phyloP scores from a whole-genome alignment of 176 grass and related monocot genomes.

The Oryza punctata region DNA sequence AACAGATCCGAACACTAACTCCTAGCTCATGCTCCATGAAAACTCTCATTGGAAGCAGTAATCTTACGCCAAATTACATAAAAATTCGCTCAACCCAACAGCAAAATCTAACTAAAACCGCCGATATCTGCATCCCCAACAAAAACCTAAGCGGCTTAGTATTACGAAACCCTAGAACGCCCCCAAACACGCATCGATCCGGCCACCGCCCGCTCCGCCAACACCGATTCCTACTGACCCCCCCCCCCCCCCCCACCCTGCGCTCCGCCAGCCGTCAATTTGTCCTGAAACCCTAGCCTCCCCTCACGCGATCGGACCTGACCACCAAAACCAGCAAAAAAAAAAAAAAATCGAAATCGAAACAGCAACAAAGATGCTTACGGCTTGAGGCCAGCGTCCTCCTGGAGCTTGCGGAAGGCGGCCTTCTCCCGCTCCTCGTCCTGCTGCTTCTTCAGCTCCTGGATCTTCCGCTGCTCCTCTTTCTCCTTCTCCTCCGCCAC shows the following conservation, averaged over 20 bases:
- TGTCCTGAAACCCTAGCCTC: constrained; percentile 33
- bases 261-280: neutral
- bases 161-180: neutral
- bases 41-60: neutral
- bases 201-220: neutral
- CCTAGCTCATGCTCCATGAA: neutral
- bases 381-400: constrained; percentile 84
- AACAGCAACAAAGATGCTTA: constrained; percentile 26
- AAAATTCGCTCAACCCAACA: neutral
- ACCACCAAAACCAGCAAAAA: neutral
- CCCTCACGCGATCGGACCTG: no score
- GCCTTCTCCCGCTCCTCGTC: constrained; percentile 84
- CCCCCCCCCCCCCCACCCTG: neutral
- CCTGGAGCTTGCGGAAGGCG: constrained; percentile 91
- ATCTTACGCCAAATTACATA: neutral
- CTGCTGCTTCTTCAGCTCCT: constrained; percentile 94
- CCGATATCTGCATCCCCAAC: neutral
- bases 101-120: neutral
- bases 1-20: neutral
- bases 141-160: neutral
- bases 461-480: constrained; percentile 86
- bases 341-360: neutral
- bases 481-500: constrained; percentile 97
- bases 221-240: neutral
- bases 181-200: neutral